Percentiles rank a stretch among this genome's conserved stretches.
phyloP scores from a whole-genome alignment of 2,329 filamentous ascomycete genomes.

The Aureobasidium sp. region DNA sequence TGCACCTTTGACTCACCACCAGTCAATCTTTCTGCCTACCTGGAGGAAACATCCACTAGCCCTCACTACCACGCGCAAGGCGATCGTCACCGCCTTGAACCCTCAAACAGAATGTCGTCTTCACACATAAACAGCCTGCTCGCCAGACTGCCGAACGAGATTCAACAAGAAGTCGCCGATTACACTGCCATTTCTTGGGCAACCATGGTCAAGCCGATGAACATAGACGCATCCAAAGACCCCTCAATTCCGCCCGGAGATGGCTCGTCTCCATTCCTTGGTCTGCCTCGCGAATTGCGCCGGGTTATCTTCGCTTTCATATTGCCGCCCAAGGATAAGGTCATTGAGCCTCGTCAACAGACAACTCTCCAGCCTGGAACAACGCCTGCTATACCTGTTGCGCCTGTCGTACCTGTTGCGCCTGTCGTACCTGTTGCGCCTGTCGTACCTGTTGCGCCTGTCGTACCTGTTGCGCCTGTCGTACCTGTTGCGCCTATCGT shows the following conservation, averaged over 20 bases:
- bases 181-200: background rate
- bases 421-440: background rate
- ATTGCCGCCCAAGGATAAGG: background rate
- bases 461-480: no score
- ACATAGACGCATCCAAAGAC: background rate
- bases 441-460: background rate
- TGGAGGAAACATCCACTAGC: background rate
- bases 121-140: background rate
- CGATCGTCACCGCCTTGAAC: background rate
- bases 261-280: conserved; percentile 3
- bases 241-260: background rate
- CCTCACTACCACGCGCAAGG: background rate
- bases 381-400: no score
- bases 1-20: background rate
- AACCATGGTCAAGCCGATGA: background rate
- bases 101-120: background rate
- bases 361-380: background rate
- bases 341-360: background rate
- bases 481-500: no score
- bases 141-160: background rate
- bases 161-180: background rate
- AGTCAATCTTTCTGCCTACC: background rate
- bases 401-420: background rate
- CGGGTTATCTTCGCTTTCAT: conserved; percentile 10
- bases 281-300: conserved; percentile 7